Conservation (phyloP, 2,329 filamentous ascomycete genomes). For the Fusarium sublunatum region DNA sequence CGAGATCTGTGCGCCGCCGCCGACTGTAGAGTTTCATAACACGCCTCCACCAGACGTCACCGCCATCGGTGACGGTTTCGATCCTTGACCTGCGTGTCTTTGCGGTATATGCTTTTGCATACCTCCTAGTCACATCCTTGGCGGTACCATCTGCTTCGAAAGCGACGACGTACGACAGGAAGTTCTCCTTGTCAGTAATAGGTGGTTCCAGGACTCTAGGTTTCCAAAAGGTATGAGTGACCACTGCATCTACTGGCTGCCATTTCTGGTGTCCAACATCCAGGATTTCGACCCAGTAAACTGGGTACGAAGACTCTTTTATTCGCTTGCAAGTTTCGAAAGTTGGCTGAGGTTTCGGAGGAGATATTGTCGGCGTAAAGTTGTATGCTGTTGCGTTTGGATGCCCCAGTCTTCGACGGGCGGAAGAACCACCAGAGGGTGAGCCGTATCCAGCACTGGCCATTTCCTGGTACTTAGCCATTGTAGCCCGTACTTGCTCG, state of each 20-base stretch:
- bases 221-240: constrained; percentile 80
- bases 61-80: constrained; percentile 66
- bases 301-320: constrained; percentile 79
- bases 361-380: constrained; percentile 58
- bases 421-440: constrained; percentile 51
- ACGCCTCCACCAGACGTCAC: constrained; percentile 64
- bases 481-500: constrained; percentile 53
- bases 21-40: constrained; percentile 62
- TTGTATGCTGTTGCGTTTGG: constrained; percentile 65
- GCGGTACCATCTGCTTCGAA: constrained; percentile 84
- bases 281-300: constrained; percentile 96
- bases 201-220: constrained; percentile 85
- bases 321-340: constrained; percentile 58
- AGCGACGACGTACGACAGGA: constrained; percentile 83
- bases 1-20: constrained; percentile 67
- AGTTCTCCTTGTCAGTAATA: constrained; percentile 78
- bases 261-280: constrained; percentile 90
- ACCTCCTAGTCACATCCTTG: constrained; percentile 87
- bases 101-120: constrained; percentile 87
- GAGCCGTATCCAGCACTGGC: constrained; percentile 45
- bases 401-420: constrained; percentile 63
- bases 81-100: constrained; percentile 88
- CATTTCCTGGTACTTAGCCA: constrained; percentile 55
- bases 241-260: constrained; percentile 87
- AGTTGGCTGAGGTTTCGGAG: constrained; percentile 48